phyloP scores from a whole-genome alignment of 2,329 filamentous ascomycete species.

The Epichloe bromicola region DNA sequence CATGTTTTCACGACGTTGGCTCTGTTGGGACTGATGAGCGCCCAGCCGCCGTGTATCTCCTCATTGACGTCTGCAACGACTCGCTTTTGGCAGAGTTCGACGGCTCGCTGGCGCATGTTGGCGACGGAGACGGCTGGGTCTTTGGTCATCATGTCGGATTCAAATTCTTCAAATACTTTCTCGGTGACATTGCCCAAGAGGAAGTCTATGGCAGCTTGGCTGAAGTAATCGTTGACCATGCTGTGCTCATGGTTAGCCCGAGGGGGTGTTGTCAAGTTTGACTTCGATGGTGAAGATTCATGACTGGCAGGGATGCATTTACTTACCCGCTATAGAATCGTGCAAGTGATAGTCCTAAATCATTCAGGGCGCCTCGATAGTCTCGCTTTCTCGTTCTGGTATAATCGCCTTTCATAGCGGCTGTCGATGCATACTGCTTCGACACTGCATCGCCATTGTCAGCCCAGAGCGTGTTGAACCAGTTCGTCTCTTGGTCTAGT shows the following conservation, averaged over 20 bases:
- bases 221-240: conserved; percentile 95
- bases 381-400: conserved; percentile 84
- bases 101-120: conserved; percentile 75
- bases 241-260: conserved; percentile 35
- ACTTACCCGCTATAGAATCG: conserved; percentile 54
- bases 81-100: conserved; percentile 77
- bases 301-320: neutral
- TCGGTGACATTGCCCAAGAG: conserved; percentile 78
- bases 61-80: conserved; percentile 75
- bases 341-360: conserved; percentile 78
- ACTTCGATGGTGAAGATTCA: neutral
- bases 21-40: conserved; percentile 61
- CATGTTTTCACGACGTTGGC: conserved; percentile 56
- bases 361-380: conserved; percentile 80
- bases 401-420: conserved; percentile 92
- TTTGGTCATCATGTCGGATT: conserved; percentile 81
- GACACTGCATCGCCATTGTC: conserved; percentile 96
- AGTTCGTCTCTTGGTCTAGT: conserved; percentile 64
- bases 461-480: conserved; percentile 96
- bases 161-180: conserved; percentile 85
- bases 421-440: conserved; percentile 89
- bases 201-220: conserved; percentile 90
- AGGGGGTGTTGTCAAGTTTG: neutral
- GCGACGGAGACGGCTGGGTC: conserved; percentile 82
- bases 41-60: conserved; percentile 83